Base-by-base conservation (phyloP, 306 rosid species). In the Castanospermum australe region DNA sequence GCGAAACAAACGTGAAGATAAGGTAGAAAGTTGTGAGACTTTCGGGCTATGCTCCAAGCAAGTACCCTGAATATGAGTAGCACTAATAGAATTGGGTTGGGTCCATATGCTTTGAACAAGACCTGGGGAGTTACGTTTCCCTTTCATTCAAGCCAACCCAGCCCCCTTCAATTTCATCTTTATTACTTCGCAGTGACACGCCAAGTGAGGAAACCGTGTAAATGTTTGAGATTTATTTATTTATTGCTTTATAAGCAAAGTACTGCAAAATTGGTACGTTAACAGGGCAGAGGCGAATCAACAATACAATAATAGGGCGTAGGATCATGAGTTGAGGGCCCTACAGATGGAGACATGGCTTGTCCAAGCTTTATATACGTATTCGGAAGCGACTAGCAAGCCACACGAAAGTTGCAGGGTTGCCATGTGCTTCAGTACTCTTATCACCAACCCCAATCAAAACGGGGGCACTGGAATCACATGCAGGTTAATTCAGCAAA, bases 351-450 rank as follows among this genome's bases (percentile, higher is more conserved):
- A 33, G 25, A 63, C 28, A 5, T 28, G 32, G 32, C 32, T 28
- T 28, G 32, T 28, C 32, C 1, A 28, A 28, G 32, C 32, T 1
- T 28, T 28, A 28, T 28, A n/a, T 18, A 41, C 52, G 21, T 13
- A 64, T 73, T n/a, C 39, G 25, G 15, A n/a, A 73, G n/a, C n/a
- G n/a, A n/a, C n/a, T n/a, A n/a, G 33, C 52, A 25, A 71, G 68
- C 78, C 50, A 83, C 28, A 70, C 69, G 63, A 79, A 79, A 35
- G 52, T 74, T 6, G 54, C 64, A 21, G 9, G 30, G 42, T 18
- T 50, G 62, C 50, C 84, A 85, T 57, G 78, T 77, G 86, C 70
- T 77, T 67, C 61, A 24, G 75, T 59, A 81, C 78, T 38, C 61
- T 39, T 5, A 60, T 76, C 73, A 4, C 78, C 11, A 74, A 38